Conservation (phyloP, 108 stramenopile species). For the Licmophora abbreviata region DNA sequence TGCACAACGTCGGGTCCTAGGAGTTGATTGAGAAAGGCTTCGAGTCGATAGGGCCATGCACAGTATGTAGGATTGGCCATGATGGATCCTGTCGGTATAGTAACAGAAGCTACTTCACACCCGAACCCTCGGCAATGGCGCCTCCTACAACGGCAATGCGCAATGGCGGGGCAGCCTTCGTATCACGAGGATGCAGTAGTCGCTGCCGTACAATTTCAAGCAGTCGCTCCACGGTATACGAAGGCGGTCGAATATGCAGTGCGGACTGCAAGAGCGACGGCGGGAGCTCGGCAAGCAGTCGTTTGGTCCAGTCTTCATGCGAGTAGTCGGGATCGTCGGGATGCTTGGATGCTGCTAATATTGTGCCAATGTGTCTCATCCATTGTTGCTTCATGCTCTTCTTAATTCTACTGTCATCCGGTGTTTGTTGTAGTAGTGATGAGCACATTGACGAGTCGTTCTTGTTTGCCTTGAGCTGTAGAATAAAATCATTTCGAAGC, state of each 20-base stretch:
- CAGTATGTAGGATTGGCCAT: slow-evolving; percentile 13
- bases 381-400: slow-evolving; percentile 3
- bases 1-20: slow-evolving; percentile 2
- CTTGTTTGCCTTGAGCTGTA: too few relatives aligned
- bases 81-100: slow-evolving; percentile 1
- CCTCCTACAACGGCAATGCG: slow-evolving; percentile 9
- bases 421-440: too few relatives aligned
- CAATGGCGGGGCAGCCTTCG: not conserved
- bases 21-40: slow-evolving; percentile 3
- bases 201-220: slow-evolving; percentile 4
- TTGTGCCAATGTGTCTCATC: not conserved
- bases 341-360: slow-evolving; percentile 1
- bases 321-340: slow-evolving; percentile 4
- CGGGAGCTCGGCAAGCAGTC: not conserved
- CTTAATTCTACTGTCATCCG: too few relatives aligned
- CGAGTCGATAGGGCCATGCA: slow-evolving; percentile 12
- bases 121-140: slow-evolving; percentile 5
- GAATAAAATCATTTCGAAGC: too few relatives aligned
- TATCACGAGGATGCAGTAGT: not conserved
- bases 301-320: slow-evolving; percentile 8
- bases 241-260: not conserved
- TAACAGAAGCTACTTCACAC: slow-evolving; percentile 1
- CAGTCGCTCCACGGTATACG: not conserved
- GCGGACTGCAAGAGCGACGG: not conserved
- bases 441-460: too few relatives aligned